phyloP scores from a whole-genome alignment of 768 basidiomycete genomes.

The Pleurotus cornucopiae region DNA sequence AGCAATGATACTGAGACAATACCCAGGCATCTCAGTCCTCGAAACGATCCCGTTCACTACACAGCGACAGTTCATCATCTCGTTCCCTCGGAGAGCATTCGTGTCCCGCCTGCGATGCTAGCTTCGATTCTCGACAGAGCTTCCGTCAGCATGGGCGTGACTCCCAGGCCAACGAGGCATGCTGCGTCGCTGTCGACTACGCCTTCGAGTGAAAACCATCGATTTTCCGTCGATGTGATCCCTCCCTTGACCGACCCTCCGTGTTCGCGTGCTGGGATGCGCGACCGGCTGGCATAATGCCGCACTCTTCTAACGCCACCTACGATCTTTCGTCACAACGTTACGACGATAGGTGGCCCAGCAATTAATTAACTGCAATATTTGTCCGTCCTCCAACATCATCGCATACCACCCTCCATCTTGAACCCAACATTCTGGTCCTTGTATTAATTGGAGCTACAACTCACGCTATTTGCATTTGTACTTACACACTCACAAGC shows the following conservation, averaged over 20 bases:
- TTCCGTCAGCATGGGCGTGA: conserved; percentile 59
- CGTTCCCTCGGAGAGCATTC: conserved; percentile 46
- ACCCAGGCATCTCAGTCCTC: conserved; percentile 46
- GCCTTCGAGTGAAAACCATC: conserved; percentile 48
- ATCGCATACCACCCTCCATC: not conserved
- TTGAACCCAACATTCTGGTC: conserved; percentile 11
- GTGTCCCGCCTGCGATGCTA: conserved; percentile 73
- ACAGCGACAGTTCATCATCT: conserved; percentile 13
- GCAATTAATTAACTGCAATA: not conserved
- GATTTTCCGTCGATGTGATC: not conserved
- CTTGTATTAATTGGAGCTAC: conserved; percentile 20
- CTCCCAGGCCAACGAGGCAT: conserved; percentile 60
- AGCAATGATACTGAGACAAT: not conserved
- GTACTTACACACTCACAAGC: conserved; percentile 10
- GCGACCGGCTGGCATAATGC: conserved; percentile 7
- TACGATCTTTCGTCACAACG: conserved; percentile 1
- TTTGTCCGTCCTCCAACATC: not conserved
- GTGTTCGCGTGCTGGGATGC: conserved; percentile 5
- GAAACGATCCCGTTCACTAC: conserved; percentile 50
- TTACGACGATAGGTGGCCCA: conserved; percentile 7
- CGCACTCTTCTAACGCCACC: conserved; percentile 8
- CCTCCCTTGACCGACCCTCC: not conserved
- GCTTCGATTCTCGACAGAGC: conserved; percentile 54
- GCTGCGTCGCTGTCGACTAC: conserved; percentile 70
- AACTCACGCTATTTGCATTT: conserved; percentile 20